Evolutionary conservation across 108 stramenopile species (phyloP).

Genomic region (Cyclotella baltica): DNA sequence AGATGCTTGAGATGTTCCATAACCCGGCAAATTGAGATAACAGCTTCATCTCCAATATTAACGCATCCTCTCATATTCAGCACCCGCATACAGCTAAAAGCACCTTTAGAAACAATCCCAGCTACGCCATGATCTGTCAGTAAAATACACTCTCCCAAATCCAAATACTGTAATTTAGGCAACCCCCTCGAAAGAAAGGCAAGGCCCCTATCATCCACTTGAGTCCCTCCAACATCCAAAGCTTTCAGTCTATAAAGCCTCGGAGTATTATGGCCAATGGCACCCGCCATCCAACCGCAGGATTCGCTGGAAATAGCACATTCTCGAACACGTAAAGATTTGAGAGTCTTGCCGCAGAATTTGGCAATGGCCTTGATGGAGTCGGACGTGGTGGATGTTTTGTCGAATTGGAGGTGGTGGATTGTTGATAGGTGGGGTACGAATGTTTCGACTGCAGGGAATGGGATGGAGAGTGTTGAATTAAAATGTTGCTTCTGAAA

Average conservation of each 20-base stretch:
- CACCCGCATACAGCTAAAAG: neutral
- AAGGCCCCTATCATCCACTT: constrained; percentile 14
- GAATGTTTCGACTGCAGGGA: constrained; percentile 2
- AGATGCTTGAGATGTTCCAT: constrained; percentile 9
- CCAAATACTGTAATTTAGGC: constrained; percentile 1
- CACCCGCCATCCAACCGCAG: constrained; percentile 23
- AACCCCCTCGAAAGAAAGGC: constrained; percentile 17
- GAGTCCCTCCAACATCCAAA: constrained; percentile 11
- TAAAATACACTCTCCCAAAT: neutral
- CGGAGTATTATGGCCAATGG: constrained; percentile 16
- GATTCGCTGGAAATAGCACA: constrained; percentile 24
- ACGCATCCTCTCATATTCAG: constrained; percentile 20
- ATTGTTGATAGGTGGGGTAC: constrained; percentile 8
- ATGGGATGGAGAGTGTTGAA: neutral
- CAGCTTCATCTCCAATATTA: constrained; percentile 7
- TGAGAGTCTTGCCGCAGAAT: constrained; percentile 8
- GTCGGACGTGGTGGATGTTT: neutral
- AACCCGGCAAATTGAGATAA: neutral
- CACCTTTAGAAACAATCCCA: neutral
- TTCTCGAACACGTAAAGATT: constrained; percentile 7
- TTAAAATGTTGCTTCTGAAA: too few species aligned
- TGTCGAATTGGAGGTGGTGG: constrained; percentile 5
- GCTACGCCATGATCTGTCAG: constrained; percentile 1
- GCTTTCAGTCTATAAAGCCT: constrained; percentile 2
- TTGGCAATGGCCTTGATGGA: neutral